A percentile compares a stretch with the other conserved stretches of the same genome.
Conservation (phyloP, 805 yeast species). For the Torulaspora quercuum region DNA sequence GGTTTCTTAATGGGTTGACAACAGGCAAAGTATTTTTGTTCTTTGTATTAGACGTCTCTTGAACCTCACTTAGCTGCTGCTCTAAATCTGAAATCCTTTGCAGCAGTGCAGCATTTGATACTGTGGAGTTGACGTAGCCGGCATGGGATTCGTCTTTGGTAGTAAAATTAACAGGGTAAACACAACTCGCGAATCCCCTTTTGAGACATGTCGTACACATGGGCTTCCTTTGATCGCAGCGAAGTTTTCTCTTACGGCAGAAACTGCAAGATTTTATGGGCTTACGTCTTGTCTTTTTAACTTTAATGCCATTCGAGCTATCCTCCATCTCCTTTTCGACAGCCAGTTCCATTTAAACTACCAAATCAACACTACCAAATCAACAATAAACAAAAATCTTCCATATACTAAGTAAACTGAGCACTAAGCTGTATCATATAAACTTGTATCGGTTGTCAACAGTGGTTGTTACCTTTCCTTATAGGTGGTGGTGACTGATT, state of each 20-base stretch:
- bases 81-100: constrained; percentile 11
- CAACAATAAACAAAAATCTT: too few species aligned
- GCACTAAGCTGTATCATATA: too few species aligned
- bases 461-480: too few species aligned
- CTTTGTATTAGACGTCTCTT: neutral
- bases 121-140: constrained; percentile 1
- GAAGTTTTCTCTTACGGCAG: constrained; percentile 31
- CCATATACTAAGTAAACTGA: too few species aligned
- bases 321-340: constrained; percentile 1
- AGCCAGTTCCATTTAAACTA: neutral
- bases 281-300: constrained; percentile 23
- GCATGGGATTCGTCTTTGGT: neutral
- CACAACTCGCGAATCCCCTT: constrained; percentile 20
- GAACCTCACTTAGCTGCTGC: constrained; percentile 6
- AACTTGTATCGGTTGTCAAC: too few species aligned
- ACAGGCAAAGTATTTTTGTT: neutral
- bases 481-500: too few species aligned
- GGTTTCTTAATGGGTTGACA: constrained; percentile 15
- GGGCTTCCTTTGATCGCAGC: constrained; percentile 32
- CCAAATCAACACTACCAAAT: too few species aligned
- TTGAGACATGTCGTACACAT: constrained; percentile 29
- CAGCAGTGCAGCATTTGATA: constrained; percentile 5
- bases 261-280: constrained; percentile 31
- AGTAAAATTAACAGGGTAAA: constrained; percentile 15
- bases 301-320: neutral